Base-by-base conservation (phyloP, 2,329 filamentous ascomycete genomes). In the Parafenestella ontariensis region DNA sequence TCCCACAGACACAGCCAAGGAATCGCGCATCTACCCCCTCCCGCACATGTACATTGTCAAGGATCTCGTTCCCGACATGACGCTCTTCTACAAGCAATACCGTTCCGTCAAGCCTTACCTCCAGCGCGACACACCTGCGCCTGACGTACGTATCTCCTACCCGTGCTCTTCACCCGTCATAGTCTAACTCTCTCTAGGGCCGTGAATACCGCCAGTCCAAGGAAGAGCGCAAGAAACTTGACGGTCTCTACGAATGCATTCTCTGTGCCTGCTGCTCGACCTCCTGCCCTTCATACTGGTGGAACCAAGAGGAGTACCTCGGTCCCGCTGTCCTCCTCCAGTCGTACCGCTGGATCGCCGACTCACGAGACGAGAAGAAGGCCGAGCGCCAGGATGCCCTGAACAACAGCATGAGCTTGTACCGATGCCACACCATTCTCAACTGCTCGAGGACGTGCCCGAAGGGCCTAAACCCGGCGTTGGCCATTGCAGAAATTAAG, bases 21-120 rank as follows among this genome's bases (percentile, higher is more conserved):
- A 97, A 70, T 87, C 90, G 73, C 94, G 96, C 83, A 93, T 99
- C 79, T 99, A 99, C 83, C 95, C 95, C 58, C 86, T 99, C 66
- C 95, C 95, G 70, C 95, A 99, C 82, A 97, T 93, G 79, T 99
- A 97, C 81, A 91, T 99, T 68, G 93, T 99, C 81, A 99, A 98
- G 87, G 95, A 99, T 77, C 87, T 99, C 60, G 95, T 99, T 29
- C 94, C 95, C 55, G 95, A 99, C 77, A 83, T 99, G 82, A 99
- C 95, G 60, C 90, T 95, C 74, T 98, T 99, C 83, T 99, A 99
- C 87, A 98, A 98, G 86, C 95, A 99, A 85, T 99, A 99, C 87
- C 96, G 97, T 82, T 97, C 93, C 15, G 97, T 99, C 82, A 96
- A 98, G 88, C 95, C 95, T 39, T 99, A 96, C 78, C 88, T 99